Base-by-base conservation (phyloP, 1,284 basidiomycete genomes). In the Grifola frondosa region DNA sequence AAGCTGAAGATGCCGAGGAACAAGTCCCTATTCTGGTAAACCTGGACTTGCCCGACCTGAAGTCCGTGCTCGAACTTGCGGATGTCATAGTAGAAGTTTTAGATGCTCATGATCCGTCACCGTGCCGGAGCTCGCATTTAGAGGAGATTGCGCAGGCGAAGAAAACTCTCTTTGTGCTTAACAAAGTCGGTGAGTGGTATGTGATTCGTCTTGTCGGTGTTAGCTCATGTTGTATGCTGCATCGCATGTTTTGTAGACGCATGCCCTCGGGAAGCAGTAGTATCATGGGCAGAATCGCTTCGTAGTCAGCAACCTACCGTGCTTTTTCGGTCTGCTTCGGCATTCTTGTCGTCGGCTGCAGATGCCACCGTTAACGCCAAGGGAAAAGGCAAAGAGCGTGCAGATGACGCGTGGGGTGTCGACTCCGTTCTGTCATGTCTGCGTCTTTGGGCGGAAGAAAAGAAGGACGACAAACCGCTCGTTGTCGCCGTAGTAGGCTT, bases 41-140 rank as follows among this genome's bases (percentile, higher is more conserved):
- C 58, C 78, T 75, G 8, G 82, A 85, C 44, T 66, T 90, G 20
- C 77, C 80, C 1, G 80, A 80, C 48, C 68, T 93, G 19, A 71
- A 80, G 45, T 67, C 84, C n/a, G 88, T 86, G 6, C 63, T 98
- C 49, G 84, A 92, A 55, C 76, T 78, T 46, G 85, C 91, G 30
- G 91, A 99, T 62, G 84, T 94, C 5, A 68, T 97, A 7, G 60
- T 97, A 40, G 74, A 94, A 67, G 80, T 96, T 3, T 72, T 97
- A 37, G 93, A 97, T 61, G 89, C 88, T 2, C 75, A 91, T 34
- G 93, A 96, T 63, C 91, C 93, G 1, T 61, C 81, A 17, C 73
- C 86, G 8, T 84, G 77, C 58, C 71, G 88, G 46, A 88, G 83
- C 56, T 63, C 65, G 17, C 73, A 78, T 42, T 54, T 93, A 40